Evolutionary conservation across 2,329 filamentous ascomycete species (phyloP).

Genomic region (Fusarium haematococcum): DNA sequence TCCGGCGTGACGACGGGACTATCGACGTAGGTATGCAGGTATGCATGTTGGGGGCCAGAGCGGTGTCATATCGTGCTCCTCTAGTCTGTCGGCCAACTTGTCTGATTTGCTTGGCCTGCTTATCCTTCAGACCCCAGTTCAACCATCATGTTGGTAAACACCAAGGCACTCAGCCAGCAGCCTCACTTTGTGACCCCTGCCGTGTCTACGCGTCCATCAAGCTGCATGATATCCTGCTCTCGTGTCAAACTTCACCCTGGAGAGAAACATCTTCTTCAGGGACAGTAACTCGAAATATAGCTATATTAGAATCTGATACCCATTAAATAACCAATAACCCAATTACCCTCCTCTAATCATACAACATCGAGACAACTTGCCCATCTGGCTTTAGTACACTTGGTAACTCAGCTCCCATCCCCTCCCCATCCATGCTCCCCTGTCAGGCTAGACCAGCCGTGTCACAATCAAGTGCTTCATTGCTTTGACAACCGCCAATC

Average conservation of each 20-base stretch:
- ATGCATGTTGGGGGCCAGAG: not conserved
- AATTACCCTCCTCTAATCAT: not conserved
- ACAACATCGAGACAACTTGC: not conserved
- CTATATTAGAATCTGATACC: not conserved
- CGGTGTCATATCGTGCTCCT: not conserved
- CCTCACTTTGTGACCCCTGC: not conserved
- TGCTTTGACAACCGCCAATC: not conserved
- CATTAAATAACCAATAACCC: not conserved
- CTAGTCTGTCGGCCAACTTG: not conserved
- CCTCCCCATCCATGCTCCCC: not conserved
- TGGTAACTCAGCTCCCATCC: not conserved
- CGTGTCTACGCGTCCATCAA: not conserved
- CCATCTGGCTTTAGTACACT: not conserved
- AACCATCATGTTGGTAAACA: not conserved
- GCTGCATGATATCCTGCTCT: not conserved
- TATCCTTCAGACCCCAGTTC: not conserved
- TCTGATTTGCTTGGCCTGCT: not conserved
- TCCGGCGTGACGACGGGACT: not conserved
- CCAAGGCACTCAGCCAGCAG: not conserved
- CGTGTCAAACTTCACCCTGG: not conserved
- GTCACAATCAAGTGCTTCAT: not conserved
- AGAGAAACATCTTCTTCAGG: not conserved
- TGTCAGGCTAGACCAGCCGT: not conserved
- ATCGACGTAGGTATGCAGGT: not conserved
- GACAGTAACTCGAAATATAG: not conserved